Conservation (phyloP, 148 eudicot genomes). For the Rhododendron simsii region DNA sequence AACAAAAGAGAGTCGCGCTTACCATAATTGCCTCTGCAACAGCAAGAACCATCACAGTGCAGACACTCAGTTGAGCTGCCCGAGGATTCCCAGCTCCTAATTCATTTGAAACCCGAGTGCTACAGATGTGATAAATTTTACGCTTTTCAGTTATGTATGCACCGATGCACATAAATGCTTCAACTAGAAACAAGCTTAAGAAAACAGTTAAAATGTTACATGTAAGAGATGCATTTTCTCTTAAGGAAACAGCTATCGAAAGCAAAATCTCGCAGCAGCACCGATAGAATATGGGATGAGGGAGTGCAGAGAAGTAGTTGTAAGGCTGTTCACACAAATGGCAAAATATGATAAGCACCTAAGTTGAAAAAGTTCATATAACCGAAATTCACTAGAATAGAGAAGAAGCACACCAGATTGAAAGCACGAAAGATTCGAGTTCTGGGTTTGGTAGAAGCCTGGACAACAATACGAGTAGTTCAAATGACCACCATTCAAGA, state of each 20-base stretch:
- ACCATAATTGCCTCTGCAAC: constrained; percentile 19
- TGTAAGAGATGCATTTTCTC: background rate
- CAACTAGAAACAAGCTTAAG: background rate
- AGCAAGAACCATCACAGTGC: constrained; percentile 20
- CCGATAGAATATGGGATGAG: constrained; percentile 33
- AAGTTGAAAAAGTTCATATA: background rate
- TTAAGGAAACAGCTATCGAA: background rate
- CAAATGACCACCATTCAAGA: constrained; percentile 52
- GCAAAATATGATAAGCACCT: background rate
- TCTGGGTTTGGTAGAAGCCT: constrained; percentile 40
- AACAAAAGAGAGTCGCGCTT: constrained; percentile 17
- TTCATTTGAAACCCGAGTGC: constrained; percentile 47
- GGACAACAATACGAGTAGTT: constrained; percentile 26
- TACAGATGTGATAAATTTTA: constrained; percentile 1
- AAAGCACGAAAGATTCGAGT: constrained; percentile 46
- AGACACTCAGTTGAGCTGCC: constrained; percentile 24
- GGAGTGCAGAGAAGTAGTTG: constrained; percentile 29
- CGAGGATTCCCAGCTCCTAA: constrained; percentile 47
- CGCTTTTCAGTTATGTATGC: no score
- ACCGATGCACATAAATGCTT: background rate
- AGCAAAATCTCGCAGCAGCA: constrained; percentile 36
- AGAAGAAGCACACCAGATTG: constrained; percentile 33
- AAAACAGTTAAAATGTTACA: background rate
- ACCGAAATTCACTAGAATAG: background rate
- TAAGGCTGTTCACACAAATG: constrained; percentile 25